Base-by-base conservation (phyloP, 345 rosid genomes). In the Pistacia vera region DNA sequence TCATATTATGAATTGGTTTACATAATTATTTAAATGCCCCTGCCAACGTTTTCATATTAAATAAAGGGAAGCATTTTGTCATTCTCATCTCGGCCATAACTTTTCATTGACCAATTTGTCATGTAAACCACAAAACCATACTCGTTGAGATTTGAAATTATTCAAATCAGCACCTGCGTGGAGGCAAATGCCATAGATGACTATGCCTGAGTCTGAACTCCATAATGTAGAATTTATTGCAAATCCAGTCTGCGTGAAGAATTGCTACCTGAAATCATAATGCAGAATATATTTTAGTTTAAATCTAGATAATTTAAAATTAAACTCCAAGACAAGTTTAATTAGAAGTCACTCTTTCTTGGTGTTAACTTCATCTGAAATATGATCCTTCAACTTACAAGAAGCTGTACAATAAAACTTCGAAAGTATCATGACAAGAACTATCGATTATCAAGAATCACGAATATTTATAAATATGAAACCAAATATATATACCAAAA, bases 341-440 rank as follows among this genome's bases (percentile, higher is more conserved):
- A 72, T 81, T 71, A 46, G 60, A 52, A 46, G 74, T 67, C 56
- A 44, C 71, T 46, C 75, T 30, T 30, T 61, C 67, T 46, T 48
- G 28, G 30, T 41, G 20, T 44, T 49, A 14, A 3, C 66, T 71
- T 44, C 68, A 41, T 7, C 46, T 5, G 9, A 41, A 41, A 41
- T 41, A 41, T 41, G 0, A 41, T 5, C 46, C 46, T 41, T 5
- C 46, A 41, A 41, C 9, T 5, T 7, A 41, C 46, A 41, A 41
- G 46, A 41, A 41, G 9, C 46, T 41, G 46, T 1, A 41, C 46
- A 41, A 41, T 7, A 7, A 0, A 6, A 41, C 46, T 41, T 5
- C 8, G 9, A 7, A 41, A 41, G 1, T 8, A 2, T 38, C 4
- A 38, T 38, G 41, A 38, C 2, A 2, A 30, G 3, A 30, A 30